Evolutionary conservation across 805 yeast species (phyloP), one percentile per base, ranked within the genome.

Genomic region (Martiniozyma abietophila): DNA sequence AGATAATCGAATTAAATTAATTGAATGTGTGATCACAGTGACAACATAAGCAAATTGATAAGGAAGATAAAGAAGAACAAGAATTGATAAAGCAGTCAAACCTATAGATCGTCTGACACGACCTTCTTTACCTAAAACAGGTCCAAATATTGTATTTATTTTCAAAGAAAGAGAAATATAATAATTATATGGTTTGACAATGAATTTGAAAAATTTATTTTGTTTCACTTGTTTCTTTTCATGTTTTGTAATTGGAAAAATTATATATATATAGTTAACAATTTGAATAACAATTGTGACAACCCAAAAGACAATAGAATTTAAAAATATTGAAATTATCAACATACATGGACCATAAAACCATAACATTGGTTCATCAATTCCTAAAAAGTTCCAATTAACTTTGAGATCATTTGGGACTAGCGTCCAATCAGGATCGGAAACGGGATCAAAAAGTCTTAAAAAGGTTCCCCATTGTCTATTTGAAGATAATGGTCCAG

Each of bases 31-130:
- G 8, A 74, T 18, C 30, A 74, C 61, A 29, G 79, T 67, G 6
- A 81, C 65, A 6, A 74, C 59, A 47, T 69, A 83, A 2, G 83
- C 88, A 50, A 85, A 68, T 51, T 86, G 95, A 49, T 77, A 86
- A 0, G 96, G 96, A 10, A 83, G 58, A 49, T 77, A 80, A 17
- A 78, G 25, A 11, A 42, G 34, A 14, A 45, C 49, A 3, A 45
- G 18, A 4, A 40, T 22, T 8, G 41, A 27, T n/a, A 45, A 33
- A 21, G 37, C 20, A n/a, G 44, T 16, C 3, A 40, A 29, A 12
- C 45, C 38, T 8, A 44, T 17, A 3, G 46, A 33, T 27, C 39
- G 31, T 20, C 37, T 25, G 25, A 37, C 24, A 22, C 30, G 24
- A 8, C 38, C 31, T 27, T 30, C 8, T 26, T 25, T 28, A 8